Base-by-base conservation (phyloP, 768 basidiomycete genomes). In the Scleroderma bovista region DNA sequence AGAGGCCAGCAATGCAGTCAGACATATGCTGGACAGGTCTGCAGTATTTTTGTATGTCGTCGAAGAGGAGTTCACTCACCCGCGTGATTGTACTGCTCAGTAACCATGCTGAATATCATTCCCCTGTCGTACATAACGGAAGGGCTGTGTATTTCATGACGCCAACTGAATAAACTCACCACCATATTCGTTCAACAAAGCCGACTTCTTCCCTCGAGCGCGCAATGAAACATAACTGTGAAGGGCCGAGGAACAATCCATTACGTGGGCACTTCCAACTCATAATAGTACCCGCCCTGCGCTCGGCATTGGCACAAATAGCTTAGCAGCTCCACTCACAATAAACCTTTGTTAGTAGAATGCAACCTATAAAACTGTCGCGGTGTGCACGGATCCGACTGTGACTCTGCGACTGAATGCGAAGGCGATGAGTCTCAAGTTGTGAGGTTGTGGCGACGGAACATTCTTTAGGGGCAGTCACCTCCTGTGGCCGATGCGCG, bases 131-230 rank as follows among this genome's bases (percentile, higher is more conserved):
- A 29, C n/a, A 23, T 26, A 15, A n/a, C 8, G 15, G n/a, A 23
- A 15, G 39, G n/a, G 50, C 50, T 46, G 50, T 51, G 50, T 40
- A 15, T 17, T 42, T 46, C 39, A 38, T 39, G 34, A 29, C 46
- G 46, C 46, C 37, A 15, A 37, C 29, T 24, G 51, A 50, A 50
- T 44, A 47, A 55, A 46, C 45, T 55, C 47, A 49, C 39, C 38
- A 34, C 55, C 55, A 47, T 38, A 56, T 40, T 24, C 20, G 46
- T 53, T 42, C 37, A 51, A 61, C 49, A 48, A 60, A 50, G 54
- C 46, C 54, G 41, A 43, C 42, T 34, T 22, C 43, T 51, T 44
- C 41, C 31, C 31, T 23, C 47, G 16, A 26, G 42, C 52, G 36
- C 39, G 17, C 38, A 26, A 54, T 12, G 41, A 29, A 26, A 24